A percentile compares a stretch with the other conserved stretches of the same genome.
These are phyloP conservation scores for Aspergillus funiculosus DNA, from an alignment of 495 filamentous ascomycete species.

Conservation along the genomic window DNA sequence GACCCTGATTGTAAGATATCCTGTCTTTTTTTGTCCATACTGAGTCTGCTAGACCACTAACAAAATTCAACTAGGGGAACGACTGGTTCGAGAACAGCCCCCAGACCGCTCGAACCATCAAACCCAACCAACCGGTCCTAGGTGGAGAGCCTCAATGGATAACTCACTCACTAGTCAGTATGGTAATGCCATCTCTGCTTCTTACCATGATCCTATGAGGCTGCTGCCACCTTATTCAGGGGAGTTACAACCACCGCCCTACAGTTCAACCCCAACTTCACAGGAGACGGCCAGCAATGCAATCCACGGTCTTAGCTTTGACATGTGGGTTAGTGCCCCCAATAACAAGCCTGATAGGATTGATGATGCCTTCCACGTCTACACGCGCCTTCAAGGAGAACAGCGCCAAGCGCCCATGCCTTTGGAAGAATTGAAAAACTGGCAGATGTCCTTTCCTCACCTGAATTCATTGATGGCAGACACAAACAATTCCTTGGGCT, in stretches of 20 bases:
- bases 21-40: background rate
- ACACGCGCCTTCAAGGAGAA: slow-evolving; percentile 45
- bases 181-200: slow-evolving; percentile 21
- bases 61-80: slow-evolving; percentile 30
- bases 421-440: slow-evolving; percentile 39
- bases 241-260: slow-evolving; percentile 36
- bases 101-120: slow-evolving; percentile 35
- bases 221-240: slow-evolving; percentile 32
- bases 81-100: slow-evolving; percentile 40
- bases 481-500: slow-evolving; percentile 31
- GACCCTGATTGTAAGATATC: slow-evolving; percentile 47
- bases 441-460: slow-evolving; percentile 44
- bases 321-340: slow-evolving; percentile 47
- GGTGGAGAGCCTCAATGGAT: slow-evolving; percentile 39
- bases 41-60: slow-evolving; percentile 18
- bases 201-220: slow-evolving; percentile 34
- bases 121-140: slow-evolving; percentile 29
- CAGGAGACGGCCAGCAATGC: slow-evolving; percentile 29
- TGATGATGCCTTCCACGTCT: slow-evolving; percentile 43
- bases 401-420: slow-evolving; percentile 37
- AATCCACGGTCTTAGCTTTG: slow-evolving; percentile 44
- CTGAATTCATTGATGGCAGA: slow-evolving; percentile 36
- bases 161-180: slow-evolving; percentile 35
- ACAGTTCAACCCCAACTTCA: slow-evolving; percentile 33
- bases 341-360: slow-evolving; percentile 37